These are phyloP conservation scores for Ogataea parapolymorpha DNA, from an alignment of 805 yeast species.

Conservation along the genomic window DNA sequence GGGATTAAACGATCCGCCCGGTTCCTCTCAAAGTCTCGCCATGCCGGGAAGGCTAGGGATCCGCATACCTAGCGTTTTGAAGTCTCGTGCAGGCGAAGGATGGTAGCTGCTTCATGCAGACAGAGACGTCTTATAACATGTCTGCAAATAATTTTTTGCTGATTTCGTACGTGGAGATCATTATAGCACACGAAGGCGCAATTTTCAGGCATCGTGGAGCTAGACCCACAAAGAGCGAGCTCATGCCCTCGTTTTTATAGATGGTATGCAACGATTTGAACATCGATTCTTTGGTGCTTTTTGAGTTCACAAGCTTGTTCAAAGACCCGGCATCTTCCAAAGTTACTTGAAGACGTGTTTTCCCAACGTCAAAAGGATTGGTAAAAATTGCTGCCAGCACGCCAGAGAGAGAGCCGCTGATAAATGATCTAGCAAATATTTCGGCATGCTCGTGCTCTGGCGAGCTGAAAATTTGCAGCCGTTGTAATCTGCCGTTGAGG, in stretches of 20 bases:
- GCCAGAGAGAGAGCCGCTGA: constrained; percentile 84
- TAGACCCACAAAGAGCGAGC: constrained; percentile 83
- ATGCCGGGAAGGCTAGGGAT: constrained; percentile 28
- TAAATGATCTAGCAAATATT: constrained; percentile 60
- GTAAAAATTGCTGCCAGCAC: constrained; percentile 80
- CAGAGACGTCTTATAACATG: constrained; percentile 3
- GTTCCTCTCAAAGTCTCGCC: constrained; percentile 22
- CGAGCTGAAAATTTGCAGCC: constrained; percentile 19
- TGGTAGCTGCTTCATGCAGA: constrained; percentile 7
- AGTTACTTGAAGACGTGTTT: constrained; percentile 82
- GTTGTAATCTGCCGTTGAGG: constrained; percentile 31
- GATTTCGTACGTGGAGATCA: constrained; percentile 93
- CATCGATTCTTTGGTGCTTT: constrained; percentile 48
- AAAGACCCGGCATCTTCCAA: constrained; percentile 29
- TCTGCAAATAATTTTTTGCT: constrained; percentile 59
- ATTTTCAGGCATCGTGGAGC: constrained; percentile 84
- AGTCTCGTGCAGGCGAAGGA: constrained; percentile 23
- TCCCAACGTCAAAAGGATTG: constrained; percentile 96
- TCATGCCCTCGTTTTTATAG: constrained; percentile 67
- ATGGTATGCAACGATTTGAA: constrained; percentile 63
- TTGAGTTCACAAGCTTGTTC: constrained; percentile 11
- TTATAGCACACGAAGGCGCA: constrained; percentile 97
- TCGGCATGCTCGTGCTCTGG: constrained; percentile 20
- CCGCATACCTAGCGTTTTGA: constrained; percentile 24
- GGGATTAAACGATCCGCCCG: constrained; percentile 18